Conservation (phyloP, 352 stramenopile genomes). For the Phytophthora idaei region DNA sequence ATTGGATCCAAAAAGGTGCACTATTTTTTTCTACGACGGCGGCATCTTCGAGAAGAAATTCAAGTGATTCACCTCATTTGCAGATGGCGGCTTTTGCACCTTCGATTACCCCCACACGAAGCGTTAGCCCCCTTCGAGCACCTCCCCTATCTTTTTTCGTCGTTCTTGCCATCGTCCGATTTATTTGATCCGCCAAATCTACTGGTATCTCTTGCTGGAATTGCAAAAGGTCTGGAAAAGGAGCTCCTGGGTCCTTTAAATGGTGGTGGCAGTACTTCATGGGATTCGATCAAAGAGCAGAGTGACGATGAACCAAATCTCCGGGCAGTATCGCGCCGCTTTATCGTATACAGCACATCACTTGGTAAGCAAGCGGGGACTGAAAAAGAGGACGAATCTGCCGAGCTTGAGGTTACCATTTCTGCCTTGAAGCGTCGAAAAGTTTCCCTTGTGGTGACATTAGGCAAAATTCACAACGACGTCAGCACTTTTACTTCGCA, state of each 20-base stretch:
- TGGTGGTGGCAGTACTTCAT: background rate
- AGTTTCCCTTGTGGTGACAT: slow-evolving; percentile 31
- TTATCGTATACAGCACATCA: slow-evolving; percentile 23
- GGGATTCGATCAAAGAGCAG: slow-evolving; percentile 4
- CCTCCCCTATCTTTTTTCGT: slow-evolving; percentile 45
- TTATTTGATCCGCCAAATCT: slow-evolving; percentile 36
- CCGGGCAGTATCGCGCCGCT: slow-evolving; percentile 28
- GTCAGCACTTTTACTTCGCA: slow-evolving; percentile 10
- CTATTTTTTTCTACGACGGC: slow-evolving; percentile 60
- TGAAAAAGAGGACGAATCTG: slow-evolving; percentile 1
- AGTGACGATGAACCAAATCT: slow-evolving; percentile 20
- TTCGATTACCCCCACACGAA: slow-evolving; percentile 49
- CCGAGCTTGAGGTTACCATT: slow-evolving; percentile 10
- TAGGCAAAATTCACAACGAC: slow-evolving; percentile 19
- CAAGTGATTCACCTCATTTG: slow-evolving; percentile 60
- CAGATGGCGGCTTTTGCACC: slow-evolving; percentile 62
- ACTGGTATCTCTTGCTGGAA: slow-evolving; percentile 35
- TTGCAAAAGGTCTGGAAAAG: slow-evolving; percentile 39
- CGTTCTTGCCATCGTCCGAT: slow-evolving; percentile 23
- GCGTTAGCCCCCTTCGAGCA: slow-evolving; percentile 65
- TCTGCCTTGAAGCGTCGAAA: slow-evolving; percentile 28
- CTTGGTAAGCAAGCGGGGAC: background rate
- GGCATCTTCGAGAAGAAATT: slow-evolving; percentile 43
- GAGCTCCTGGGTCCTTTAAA: slow-evolving; percentile 11
- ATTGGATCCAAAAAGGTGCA: slow-evolving; percentile 23